Evolutionary conservation across 768 basidiomycete species (phyloP), one percentile per base, ranked within the genome.

Genomic region (Suillus discolor): DNA sequence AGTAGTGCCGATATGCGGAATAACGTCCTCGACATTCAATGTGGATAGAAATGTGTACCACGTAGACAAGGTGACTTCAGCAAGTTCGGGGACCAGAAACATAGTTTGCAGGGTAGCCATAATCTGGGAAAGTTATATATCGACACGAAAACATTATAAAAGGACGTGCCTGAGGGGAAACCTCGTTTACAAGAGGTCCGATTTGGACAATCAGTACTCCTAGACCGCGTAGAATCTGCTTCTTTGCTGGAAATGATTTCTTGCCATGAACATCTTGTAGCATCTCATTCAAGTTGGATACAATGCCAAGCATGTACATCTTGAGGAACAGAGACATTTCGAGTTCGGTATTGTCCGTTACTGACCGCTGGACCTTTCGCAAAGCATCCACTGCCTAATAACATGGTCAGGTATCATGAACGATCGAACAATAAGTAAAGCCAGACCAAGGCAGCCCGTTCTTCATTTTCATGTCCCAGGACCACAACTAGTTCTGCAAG

Each of bases 41-140:
- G 88, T 88, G 18, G 80, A 84, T 66, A 97, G 78, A 77, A 98
- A 97, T 31, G 79, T 82, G 63, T 85, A 76, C 95, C 96, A 99
- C 45, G 88, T 91, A 39, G 86, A 80, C 3, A 99, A 80, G 0
- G 94, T 92, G 8, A 88, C 89, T 65, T 91, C 87, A 0, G 92
- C 86, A 8, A 99, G 82, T 66, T 91, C 90, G 0, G 85, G 84
- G 13, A 93, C 83, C 41, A 81, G 77, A n/a, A 97, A 83, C 79
- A 91, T 92, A 7, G 92, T 94, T 78, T 99, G 97, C 45, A 99
- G 85, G 20, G 92, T 95, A 0, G 97, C 95, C 92, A 99, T 95
- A 70, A 98, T 90, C 97, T 99, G 49, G 18, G 31, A 65, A 59
- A 28, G 12, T 69, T 70, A 1, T 69, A 65, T 36, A 66, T 51